Base-by-base conservation (phyloP, 1,284 basidiomycete genomes). In the Ganoderma multipileum region DNA sequence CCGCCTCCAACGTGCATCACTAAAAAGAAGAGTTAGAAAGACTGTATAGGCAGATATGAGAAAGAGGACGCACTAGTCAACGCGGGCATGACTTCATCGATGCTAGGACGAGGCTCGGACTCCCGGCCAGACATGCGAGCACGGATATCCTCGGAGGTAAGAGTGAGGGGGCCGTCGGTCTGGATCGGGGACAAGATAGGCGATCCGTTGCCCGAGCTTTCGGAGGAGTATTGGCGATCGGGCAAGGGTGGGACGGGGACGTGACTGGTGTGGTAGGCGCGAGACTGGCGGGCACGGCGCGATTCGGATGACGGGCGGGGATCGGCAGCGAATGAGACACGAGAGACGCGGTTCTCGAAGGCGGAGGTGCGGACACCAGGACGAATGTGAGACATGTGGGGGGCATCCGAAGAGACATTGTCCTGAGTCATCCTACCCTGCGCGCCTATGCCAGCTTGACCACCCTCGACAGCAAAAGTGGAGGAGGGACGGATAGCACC, bases 281-380 rank as follows among this genome's bases (percentile, higher is more conserved):
- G 70, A 38, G 70, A 68, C 55, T 71, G 68, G 55, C 91, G 85
- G 1, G 84, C 84, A 50, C 86, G 83, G 64, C 90, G 83, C 5
- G 84, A 84, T 30, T 91, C 90, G 30, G 79, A 79, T 14, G 87
- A 90, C 2, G 90, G 89, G 33, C 91, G 86, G 12, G 86, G 83
- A 67, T 90, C 89, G n/a, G 86, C 83, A 5, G 92, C 92, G 74
- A 95, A 93, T 0, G 92, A 94, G 11, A 94, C 83, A 36, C 86
- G 81, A 23, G 85, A 86, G 0, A 84, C 80, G 61, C 85, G 84
- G 61, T 85, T 83, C 30, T 78, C 81, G 66, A 77, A 76, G 39
- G 77, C 77, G 38, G 75, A 77, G 30, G 79, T 76, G 59, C 82
- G 83, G 36, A 82, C 78, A 41, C 86, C 82, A 11, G 87, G 84